Evolutionary conservation across 768 basidiomycete genomes (phyloP).

Genomic region (Lepiota brunneoincarnata): DNA sequence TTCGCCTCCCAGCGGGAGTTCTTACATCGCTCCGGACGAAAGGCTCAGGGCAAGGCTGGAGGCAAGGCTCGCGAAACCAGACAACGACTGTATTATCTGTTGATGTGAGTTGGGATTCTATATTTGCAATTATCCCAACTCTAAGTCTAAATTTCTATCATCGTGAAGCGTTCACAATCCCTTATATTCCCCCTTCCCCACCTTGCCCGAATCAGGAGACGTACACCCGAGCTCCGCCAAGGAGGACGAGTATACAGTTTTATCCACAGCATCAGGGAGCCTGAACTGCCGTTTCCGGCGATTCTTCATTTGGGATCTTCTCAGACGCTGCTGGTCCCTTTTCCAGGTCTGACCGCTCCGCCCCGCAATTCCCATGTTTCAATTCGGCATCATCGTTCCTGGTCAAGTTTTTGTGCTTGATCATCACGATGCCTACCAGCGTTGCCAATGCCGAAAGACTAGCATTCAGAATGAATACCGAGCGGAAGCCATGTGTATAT

Average conservation of each 20-base stretch:
- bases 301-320: too few relatives aligned
- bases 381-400: constrained; percentile 53
- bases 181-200: too few relatives aligned
- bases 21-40: constrained; percentile 45
- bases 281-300: too few relatives aligned
- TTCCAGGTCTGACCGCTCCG: background rate
- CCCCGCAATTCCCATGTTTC: constrained; percentile 31
- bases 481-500: constrained; percentile 55
- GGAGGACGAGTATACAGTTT: too few relatives aligned
- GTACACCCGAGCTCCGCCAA: too few relatives aligned
- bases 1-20: constrained; percentile 32
- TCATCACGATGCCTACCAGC: constrained; percentile 55
- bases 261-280: too few relatives aligned
- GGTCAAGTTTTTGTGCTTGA: constrained; percentile 58
- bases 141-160: background rate
- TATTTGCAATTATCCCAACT: background rate
- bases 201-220: too few relatives aligned
- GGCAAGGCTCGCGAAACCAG: constrained; percentile 37
- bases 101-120: constrained; percentile 16
- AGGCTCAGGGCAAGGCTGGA: constrained; percentile 44
- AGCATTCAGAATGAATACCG: constrained; percentile 62
- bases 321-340: background rate
- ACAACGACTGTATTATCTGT: constrained; percentile 45
- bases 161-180: too few relatives aligned
- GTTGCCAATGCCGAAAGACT: constrained; percentile 51